Evolutionary conservation across 1,284 basidiomycete species (phyloP).

Genomic region (Crucibulum parvulum): DNA sequence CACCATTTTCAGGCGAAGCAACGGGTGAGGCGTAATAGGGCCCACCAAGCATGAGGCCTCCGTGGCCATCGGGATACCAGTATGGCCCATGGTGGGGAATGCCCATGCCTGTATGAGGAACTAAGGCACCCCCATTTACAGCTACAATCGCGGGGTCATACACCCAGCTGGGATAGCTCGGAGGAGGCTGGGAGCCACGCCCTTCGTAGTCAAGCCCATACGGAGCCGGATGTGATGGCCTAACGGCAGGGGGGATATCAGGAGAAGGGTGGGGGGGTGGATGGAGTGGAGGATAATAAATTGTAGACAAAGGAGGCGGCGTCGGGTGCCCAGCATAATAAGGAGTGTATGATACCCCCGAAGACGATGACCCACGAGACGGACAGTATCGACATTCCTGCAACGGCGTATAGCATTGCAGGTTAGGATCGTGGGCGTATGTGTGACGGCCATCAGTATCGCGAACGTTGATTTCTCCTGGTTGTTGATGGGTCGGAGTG

Average conservation of each 20-base stretch:
- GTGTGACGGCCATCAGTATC: not conserved
- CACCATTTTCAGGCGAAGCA: not conserved
- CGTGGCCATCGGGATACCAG: not conserved
- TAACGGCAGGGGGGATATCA: not conserved
- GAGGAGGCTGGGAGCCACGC: no score
- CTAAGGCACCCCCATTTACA: no score
- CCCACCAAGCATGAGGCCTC: not conserved
- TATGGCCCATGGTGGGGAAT: not conserved
- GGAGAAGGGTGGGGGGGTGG: not conserved
- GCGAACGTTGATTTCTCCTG: not conserved
- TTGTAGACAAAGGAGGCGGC: conserved; percentile 21
- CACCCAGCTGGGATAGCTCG: no score
- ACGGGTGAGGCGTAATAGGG: not conserved
- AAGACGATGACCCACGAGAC: conserved; percentile 23
- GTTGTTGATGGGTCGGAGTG: not conserved
- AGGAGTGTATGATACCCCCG: conserved; percentile 12
- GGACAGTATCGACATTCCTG: conserved; percentile 39
- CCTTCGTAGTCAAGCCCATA: not conserved
- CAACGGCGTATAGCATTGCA: conserved; percentile 19
- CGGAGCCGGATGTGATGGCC: not conserved
- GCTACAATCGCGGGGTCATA: no score
- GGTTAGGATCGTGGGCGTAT: conserved; percentile 11
- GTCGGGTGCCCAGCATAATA: conserved; percentile 30
- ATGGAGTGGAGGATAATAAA: conserved; percentile 21
- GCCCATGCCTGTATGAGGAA: no score